Conservation (phyloP, 2,329 filamentous ascomycete genomes). For the Dryadomyces quercivorus region DNA sequence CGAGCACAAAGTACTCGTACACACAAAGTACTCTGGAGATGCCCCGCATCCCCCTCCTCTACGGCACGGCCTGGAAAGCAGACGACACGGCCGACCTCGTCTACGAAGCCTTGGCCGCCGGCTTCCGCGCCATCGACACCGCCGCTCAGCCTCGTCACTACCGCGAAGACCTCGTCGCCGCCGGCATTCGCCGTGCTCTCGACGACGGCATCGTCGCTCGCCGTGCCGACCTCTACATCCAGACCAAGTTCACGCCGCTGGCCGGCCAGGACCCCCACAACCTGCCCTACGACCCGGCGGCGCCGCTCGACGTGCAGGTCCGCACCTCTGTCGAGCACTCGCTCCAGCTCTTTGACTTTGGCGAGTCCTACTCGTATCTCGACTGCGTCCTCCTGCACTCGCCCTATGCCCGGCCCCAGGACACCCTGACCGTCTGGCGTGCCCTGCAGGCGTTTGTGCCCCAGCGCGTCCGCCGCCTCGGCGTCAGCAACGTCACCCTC, state of each 20-base stretch:
- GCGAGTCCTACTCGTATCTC: constrained; percentile 36
- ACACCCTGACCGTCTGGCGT: constrained; percentile 53
- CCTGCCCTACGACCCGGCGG: constrained; percentile 48
- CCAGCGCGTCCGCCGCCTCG: constrained; percentile 49
- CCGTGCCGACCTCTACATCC: constrained; percentile 51
- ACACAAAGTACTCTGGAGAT: too few species aligned
- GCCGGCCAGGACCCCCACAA: constrained; percentile 43
- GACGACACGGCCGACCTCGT: constrained; percentile 55
- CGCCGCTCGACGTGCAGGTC: constrained; percentile 51
- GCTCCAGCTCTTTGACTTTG: constrained; percentile 43
- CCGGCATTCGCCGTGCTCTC: constrained; percentile 52
- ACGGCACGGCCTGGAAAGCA: constrained; percentile 83
- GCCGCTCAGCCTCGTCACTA: constrained; percentile 72
- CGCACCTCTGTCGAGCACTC: constrained; percentile 55
- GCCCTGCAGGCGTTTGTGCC: constrained; percentile 57
- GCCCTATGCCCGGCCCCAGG: constrained; percentile 28
- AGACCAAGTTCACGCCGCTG: constrained; percentile 71
- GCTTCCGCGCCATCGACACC: constrained; percentile 66
- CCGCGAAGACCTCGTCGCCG: constrained; percentile 56
- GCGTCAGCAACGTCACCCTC: constrained; percentile 64
- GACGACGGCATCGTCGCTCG: constrained; percentile 39
- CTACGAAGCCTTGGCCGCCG: constrained; percentile 51
- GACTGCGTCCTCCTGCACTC: constrained; percentile 67
- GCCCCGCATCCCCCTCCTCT: constrained; percentile 54
- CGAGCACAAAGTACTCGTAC: too few species aligned